Evolutionary conservation across 148 eudicot species (phyloP), one percentile per base, ranked within the genome.

Genomic region (Beta vulgaris): DNA sequence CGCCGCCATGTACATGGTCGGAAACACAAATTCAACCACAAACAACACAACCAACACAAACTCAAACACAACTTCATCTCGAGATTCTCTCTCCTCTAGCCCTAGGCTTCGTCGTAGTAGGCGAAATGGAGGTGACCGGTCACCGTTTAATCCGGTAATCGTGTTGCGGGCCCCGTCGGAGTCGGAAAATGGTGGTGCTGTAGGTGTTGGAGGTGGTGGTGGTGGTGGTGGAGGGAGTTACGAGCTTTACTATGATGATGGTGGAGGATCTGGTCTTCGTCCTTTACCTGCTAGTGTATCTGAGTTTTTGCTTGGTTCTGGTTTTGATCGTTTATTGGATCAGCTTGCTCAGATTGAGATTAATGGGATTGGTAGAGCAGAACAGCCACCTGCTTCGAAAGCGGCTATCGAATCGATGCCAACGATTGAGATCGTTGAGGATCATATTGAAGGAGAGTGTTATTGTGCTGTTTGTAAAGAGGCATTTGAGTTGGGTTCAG

Each of bases 61-160:
- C 9, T 54, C 86, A 7, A 85, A 61, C 68, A 57, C 80, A 77
- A 40, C 72, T 7, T 2, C 61, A 0, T 16, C 40, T 18, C 43
- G 42, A 3, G 43, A 35, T 13, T 67, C 71, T 25, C 71, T 60
- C 29, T 78, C 87, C 0, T 72, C 87, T n/a, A 87, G 75, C 44
- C 83, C 85, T 39, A 53, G 78, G 3, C 73, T 86, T 26, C 87
- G 91, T 2, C 79, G 91, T 1, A 77, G 80, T 51, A 77, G 91
- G n/a, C 74, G 95, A 7, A 87, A 76, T 66, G 84, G 80, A 3
- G 93, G 92, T 0, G 96, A 95, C 29, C 77, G 98, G 25, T 89
- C 97, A 8, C 96, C 93, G 31, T 95, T 95, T 43, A 95, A 95
- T 71, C 99, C 99, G 55, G 99, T 95, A 0, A 91, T 95, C 9